Evolutionary conservation across 1,284 basidiomycete species (phyloP).

Genomic region (Tilletia indica): DNA sequence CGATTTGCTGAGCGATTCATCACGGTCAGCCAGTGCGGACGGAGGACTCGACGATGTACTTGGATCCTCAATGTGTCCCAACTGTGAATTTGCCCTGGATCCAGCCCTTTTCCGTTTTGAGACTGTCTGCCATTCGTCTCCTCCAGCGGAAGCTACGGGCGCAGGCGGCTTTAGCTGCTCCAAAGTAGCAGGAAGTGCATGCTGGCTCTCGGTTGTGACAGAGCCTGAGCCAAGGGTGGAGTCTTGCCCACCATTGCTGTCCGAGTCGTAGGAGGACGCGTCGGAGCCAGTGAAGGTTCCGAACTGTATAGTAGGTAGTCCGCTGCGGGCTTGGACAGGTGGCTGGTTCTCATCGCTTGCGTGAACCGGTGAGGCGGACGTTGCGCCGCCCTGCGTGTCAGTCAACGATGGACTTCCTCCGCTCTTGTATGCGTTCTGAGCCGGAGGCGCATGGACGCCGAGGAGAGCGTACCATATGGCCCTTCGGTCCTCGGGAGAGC

Average conservation of each 20-base stretch:
- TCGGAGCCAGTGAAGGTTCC: not conserved
- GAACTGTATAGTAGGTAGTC: constrained; percentile 9
- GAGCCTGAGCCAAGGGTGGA: not conserved
- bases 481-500: constrained; percentile 2
- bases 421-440: not conserved
- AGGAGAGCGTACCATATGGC: not conserved
- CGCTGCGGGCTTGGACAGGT: not conserved
- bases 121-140: constrained; percentile 8
- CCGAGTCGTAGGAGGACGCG: constrained; percentile 9
- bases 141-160: not conserved
- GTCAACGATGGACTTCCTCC: not conserved
- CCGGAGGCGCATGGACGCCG: not conserved
- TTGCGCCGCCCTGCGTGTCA: not conserved
- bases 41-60: not conserved
- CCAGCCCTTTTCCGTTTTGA: not conserved
- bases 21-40: too few relatives aligned
- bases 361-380: not conserved
- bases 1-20: too few relatives aligned
- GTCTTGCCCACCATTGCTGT: not conserved
- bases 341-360: not conserved
- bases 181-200: not conserved
- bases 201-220: constrained; percentile 13
- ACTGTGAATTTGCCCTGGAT: not conserved
- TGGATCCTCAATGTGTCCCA: not conserved
- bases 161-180: not conserved